Conservation (phyloP, 2,329 filamentous ascomycete species). For the Dendrostoma leiphaemia region DNA sequence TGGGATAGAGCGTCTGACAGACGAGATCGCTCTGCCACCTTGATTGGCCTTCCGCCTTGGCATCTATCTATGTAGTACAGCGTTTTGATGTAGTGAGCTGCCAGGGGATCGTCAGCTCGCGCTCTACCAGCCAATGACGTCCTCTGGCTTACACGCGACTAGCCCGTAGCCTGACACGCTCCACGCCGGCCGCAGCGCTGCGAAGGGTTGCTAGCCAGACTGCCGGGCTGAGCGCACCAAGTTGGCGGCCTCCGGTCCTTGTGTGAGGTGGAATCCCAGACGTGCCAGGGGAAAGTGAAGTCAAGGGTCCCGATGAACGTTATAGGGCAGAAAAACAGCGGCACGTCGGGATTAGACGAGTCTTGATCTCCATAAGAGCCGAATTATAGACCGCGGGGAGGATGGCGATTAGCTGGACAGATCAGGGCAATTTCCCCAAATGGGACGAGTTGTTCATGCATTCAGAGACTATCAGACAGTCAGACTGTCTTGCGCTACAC, state of each 20-base stretch:
- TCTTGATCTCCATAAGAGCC: constrained; percentile 35
- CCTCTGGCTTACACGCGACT: constrained; percentile 2
- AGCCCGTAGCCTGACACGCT: constrained; percentile 9
- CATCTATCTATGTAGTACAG: neutral
- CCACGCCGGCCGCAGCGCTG: too few species aligned
- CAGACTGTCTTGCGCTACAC: too few species aligned
- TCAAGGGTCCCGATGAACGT: constrained; percentile 8
- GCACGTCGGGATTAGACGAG: constrained; percentile 30
- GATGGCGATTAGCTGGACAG: constrained; percentile 29
- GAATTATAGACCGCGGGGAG: constrained; percentile 33
- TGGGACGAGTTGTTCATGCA: constrained; percentile 41
- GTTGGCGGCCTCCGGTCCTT: constrained; percentile 14
- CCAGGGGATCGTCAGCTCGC: constrained; percentile 8
- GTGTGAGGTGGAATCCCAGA: neutral
- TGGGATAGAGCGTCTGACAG: neutral
- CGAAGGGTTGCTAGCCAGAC: too few species aligned
- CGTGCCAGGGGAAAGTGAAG: constrained; percentile 6
- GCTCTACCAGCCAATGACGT: constrained; percentile 7
- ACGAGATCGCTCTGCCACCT: neutral
- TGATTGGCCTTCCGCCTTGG: neutral
- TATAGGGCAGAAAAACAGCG: constrained; percentile 22
- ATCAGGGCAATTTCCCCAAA: constrained; percentile 43
- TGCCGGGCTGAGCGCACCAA: constrained; percentile 13
- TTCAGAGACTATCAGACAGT: constrained; percentile 24
- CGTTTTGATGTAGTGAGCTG: neutral